Evolutionary conservation across 441 rosid genomes (phyloP), one percentile per base, ranked within the genome.

Genomic region (Francoa sonchifolia): DNA sequence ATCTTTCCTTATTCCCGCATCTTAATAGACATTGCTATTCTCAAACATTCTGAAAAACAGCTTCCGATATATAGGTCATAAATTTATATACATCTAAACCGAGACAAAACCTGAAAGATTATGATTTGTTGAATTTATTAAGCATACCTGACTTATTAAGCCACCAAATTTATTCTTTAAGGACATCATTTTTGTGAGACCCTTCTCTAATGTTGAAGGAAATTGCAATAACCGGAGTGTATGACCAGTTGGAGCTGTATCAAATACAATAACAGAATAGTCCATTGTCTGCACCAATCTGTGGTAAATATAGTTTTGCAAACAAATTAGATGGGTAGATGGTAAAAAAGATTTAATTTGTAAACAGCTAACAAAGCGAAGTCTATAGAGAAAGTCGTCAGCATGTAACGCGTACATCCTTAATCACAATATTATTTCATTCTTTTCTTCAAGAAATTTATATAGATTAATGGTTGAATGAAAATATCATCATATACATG

Each of bases 211-310:
- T 33, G 99, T 86, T 43, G 95, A 53, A 0, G 99, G 99, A 48
- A 92, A 87, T 65, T 92, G 99, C 57, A 92, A 65, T 16, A 92
- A 67, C 39, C 95, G 78, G 46, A 92, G 94, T 11, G 99, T 87
- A 57, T 87, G 97, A 27, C 96, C 99, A 18, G 99, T 92, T 52
- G 99, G 99, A 62, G 99, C 96, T 6, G 99, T 92, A 65, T 92
- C 97, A 51, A 87, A 92, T 21, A 87, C 98, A 54, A 89, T 82
- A 50, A 69, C 71, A 36, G 92, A 84, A 65, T 85, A 89, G 50
- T 85, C 96, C 98, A 89, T 82, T 4, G 96, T 85, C 46, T 89
- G 98, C 63, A 85, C 96, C 93, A 89, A 71, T 71, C 95, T 87
- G 66, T 33, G 46, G 8, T 17, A 35, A 16, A 13, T 36, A 10